These are phyloP conservation scores for Penicillium fuscoglaucum DNA, from an alignment of 2,329 filamentous ascomycete species.

Conservation along the genomic window DNA sequence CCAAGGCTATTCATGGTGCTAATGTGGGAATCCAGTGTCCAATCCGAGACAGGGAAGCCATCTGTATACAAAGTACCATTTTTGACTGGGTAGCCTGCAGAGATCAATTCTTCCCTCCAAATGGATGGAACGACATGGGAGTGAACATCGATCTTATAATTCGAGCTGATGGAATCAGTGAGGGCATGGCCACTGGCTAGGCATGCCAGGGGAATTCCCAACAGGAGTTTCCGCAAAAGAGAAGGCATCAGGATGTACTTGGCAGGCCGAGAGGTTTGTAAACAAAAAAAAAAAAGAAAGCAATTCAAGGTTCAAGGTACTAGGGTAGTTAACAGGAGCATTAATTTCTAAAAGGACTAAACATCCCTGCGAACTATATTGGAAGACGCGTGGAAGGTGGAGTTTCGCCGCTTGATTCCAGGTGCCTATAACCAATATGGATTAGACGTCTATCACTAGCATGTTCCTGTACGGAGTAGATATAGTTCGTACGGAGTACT, in stretches of 20 bases:
- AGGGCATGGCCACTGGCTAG: not conserved
- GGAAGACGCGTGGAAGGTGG: not conserved
- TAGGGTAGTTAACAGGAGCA: not conserved
- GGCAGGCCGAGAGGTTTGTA: not conserved
- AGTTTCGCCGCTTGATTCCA: not conserved
- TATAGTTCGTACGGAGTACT: not conserved
- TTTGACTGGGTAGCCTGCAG: conserved; percentile 7
- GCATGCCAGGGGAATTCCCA: not conserved
- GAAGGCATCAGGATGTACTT: not conserved
- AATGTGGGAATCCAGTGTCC: conserved; percentile 10
- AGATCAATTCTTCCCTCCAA: conserved; percentile 8
- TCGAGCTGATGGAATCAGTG: conserved; percentile 1
- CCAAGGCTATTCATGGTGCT: conserved; percentile 9
- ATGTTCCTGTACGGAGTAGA: not conserved
- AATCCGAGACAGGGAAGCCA: conserved; percentile 10
- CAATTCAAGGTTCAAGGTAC: not conserved
- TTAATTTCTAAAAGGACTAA: not conserved
- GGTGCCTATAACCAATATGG: not conserved
- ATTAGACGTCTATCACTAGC: not conserved
- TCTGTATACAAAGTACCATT: conserved; percentile 12
- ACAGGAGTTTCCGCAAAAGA: not conserved
- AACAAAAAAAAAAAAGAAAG: not conserved
- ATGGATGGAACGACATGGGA: conserved; percentile 12
- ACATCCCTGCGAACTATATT: not conserved
- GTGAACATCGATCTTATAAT: conserved; percentile 20